phyloP scores from a whole-genome alignment of 2,329 filamentous ascomycete species.

The Herpomyces periplanetae region DNA sequence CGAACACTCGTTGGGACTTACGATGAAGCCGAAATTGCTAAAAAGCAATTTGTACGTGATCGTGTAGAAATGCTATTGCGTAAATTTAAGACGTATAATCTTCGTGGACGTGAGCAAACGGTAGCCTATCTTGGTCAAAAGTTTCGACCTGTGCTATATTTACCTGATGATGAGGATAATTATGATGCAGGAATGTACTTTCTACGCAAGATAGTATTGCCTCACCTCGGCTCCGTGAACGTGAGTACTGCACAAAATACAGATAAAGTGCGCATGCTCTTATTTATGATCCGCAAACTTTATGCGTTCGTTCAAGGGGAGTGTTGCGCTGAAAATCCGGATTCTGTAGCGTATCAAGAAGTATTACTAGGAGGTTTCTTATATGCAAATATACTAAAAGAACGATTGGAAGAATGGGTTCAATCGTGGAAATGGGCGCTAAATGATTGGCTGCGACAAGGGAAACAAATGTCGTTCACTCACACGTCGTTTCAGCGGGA shows the following conservation, averaged over 20 bases:
- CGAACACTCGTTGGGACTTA: slow-evolving; percentile 52
- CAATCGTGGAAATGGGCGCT: slow-evolving; percentile 16
- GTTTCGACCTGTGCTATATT: slow-evolving; percentile 51
- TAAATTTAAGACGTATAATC: slow-evolving; percentile 60
- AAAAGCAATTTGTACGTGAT: slow-evolving; percentile 64
- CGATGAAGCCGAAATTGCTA: slow-evolving; percentile 33
- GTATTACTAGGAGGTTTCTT: slow-evolving; percentile 68
- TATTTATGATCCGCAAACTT: slow-evolving; percentile 87
- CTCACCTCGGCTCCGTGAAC: slow-evolving; percentile 52
- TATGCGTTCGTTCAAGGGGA: slow-evolving; percentile 75
- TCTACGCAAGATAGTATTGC: slow-evolving; percentile 49
- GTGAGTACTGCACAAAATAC: slow-evolving; percentile 47
- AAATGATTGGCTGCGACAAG: slow-evolving; percentile 12
- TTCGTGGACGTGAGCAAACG: slow-evolving; percentile 46
- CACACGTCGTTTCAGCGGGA: slow-evolving; percentile 38
- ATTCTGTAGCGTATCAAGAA: slow-evolving; percentile 85
- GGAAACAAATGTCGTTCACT: slow-evolving; percentile 24
- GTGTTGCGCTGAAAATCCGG: slow-evolving; percentile 71
- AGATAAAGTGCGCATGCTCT: slow-evolving; percentile 69
- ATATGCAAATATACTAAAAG: slow-evolving; percentile 82
- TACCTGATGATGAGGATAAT: slow-evolving; percentile 45
- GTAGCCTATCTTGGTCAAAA: slow-evolving; percentile 57
- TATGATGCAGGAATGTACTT: slow-evolving; percentile 75
- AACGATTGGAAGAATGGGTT: slow-evolving; percentile 63
- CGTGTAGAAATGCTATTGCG: slow-evolving; percentile 63